Evolutionary conservation across 805 yeast species (phyloP).

Genomic region (Candida nemodendra): DNA sequence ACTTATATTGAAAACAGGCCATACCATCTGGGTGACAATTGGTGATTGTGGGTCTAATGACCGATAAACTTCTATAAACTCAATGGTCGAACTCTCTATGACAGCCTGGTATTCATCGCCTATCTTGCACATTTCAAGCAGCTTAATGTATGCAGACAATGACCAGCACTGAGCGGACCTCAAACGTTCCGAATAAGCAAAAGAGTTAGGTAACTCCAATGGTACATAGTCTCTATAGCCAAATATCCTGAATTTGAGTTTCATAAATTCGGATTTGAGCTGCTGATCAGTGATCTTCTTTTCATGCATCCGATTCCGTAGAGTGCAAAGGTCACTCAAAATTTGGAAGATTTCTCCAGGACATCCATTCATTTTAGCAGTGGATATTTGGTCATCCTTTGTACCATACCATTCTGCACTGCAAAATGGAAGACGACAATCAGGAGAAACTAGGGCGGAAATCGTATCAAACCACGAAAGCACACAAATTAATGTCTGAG

Average conservation of each 20-base stretch:
- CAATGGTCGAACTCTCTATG: slow-evolving; percentile 37
- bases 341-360: slow-evolving; percentile 56
- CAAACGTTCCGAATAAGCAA: slow-evolving; percentile 39
- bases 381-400: slow-evolving; percentile 41
- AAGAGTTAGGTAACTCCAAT: slow-evolving; percentile 22
- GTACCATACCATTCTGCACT: slow-evolving; percentile 53
- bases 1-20: slow-evolving; percentile 56
- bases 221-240: slow-evolving; percentile 49
- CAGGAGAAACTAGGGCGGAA: slow-evolving; percentile 54
- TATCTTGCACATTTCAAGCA: slow-evolving; percentile 24
- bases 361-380: slow-evolving; percentile 57
- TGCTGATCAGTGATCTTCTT: slow-evolving; percentile 4
- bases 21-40: slow-evolving; percentile 58
- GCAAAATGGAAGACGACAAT: slow-evolving; percentile 54
- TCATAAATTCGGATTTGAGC: slow-evolving; percentile 19
- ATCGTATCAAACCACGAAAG: slow-evolving; percentile 61
- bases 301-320: slow-evolving; percentile 24
- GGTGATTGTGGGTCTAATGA: slow-evolving; percentile 47
- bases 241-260: slow-evolving; percentile 36
- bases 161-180: slow-evolving; percentile 61
- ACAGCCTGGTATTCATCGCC: slow-evolving; percentile 20
- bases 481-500: slow-evolving; percentile 48
- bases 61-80: slow-evolving; percentile 47
- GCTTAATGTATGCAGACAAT: slow-evolving; percentile 35
- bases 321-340: slow-evolving; percentile 42